These are phyloP conservation scores for Hericium rajendrae DNA, from an alignment of 768 basidiomycete species.

Conservation along the genomic window DNA sequence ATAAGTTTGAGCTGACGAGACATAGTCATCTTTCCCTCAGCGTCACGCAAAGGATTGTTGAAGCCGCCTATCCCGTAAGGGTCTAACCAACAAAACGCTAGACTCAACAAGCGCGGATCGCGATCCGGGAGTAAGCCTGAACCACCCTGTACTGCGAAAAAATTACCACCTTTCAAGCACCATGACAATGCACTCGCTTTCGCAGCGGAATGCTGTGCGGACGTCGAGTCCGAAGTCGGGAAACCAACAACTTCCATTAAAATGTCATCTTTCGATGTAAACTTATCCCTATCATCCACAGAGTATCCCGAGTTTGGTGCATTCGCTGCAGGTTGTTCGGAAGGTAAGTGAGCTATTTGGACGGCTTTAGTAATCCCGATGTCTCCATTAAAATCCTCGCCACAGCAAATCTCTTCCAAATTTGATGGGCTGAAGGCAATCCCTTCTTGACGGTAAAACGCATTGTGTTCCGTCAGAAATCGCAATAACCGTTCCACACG, in stretches of 20 bases:
- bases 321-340: neutral
- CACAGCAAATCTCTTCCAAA: neutral
- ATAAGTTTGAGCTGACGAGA: slow-evolving; percentile 26
- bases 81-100: slow-evolving; percentile 33
- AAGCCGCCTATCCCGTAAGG: slow-evolving; percentile 37
- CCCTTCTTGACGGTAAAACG: neutral
- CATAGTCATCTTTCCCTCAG: slow-evolving; percentile 16
- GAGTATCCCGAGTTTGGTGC: neutral
- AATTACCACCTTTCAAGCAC: neutral
- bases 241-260: neutral
- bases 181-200: neutral
- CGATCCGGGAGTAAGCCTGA: too few relatives aligned
- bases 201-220: neutral
- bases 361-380: neutral
- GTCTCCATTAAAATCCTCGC: neutral
- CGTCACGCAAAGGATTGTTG: slow-evolving; percentile 20
- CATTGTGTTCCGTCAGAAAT: neutral
- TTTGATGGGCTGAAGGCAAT: neutral
- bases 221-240: neutral
- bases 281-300: neutral
- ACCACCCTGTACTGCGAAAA: neutral
- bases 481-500: neutral
- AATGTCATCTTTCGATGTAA: neutral
- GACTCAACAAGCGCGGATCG: slow-evolving; percentile 29
- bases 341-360: neutral